Evolutionary conservation across 768 basidiomycete species (phyloP).

Genomic region (Collybia sordida): DNA sequence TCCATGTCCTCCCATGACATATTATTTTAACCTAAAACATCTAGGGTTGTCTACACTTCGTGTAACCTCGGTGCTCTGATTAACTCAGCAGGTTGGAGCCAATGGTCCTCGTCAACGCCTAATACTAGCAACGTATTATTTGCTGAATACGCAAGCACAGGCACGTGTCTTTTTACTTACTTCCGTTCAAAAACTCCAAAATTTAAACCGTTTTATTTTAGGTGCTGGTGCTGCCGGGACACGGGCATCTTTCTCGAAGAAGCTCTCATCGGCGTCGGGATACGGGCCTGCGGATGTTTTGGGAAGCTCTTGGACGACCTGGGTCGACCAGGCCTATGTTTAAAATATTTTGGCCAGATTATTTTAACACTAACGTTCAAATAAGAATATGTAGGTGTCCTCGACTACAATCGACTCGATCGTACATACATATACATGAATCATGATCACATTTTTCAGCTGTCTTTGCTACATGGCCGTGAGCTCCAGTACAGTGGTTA

Average conservation of each 20-base stretch:
- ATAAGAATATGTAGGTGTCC: neutral
- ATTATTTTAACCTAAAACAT: neutral
- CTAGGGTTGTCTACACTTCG: constrained; percentile 22
- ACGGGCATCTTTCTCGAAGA: constrained; percentile 22
- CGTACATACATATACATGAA: too few relatives aligned
- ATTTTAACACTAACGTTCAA: neutral
- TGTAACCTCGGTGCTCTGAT: constrained; percentile 19
- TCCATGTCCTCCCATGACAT: constrained; percentile 20
- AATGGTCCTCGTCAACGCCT: constrained; percentile 23
- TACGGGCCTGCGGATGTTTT: constrained; percentile 20
- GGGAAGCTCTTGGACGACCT: constrained; percentile 19
- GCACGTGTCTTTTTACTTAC: constrained; percentile 3
- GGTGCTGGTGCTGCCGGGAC: constrained; percentile 23
- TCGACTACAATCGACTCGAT: neutral
- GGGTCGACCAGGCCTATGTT: constrained; percentile 23
- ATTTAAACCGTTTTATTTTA: neutral
- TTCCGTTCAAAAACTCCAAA: neutral
- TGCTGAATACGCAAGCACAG: constrained; percentile 21
- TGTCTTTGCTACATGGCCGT: too few relatives aligned
- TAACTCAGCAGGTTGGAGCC: constrained; percentile 24
- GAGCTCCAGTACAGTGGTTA: too few relatives aligned
- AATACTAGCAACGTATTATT: constrained; percentile 25
- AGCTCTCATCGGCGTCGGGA: constrained; percentile 15
- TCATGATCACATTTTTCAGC: too few relatives aligned
- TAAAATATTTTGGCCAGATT: constrained; percentile 4